phyloP scores from a whole-genome alignment of 2,329 filamentous ascomycete genomes.

The Podosphaera leucotricha region DNA sequence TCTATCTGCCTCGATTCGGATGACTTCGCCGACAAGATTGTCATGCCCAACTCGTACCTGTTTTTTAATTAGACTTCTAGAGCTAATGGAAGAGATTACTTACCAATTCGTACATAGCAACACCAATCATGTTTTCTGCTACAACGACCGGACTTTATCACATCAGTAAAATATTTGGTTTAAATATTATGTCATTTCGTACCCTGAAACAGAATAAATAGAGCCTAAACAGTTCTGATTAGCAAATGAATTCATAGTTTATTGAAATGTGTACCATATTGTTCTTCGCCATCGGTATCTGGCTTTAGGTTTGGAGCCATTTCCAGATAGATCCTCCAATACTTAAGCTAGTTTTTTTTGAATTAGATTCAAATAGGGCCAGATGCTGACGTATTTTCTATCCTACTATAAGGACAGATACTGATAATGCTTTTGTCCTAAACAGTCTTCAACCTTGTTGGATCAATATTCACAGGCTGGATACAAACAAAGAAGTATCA shows the following conservation, averaged over 20 bases:
- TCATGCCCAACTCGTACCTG: slow-evolving; percentile 84
- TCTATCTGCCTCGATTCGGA: slow-evolving; percentile 87
- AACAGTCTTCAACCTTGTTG: no score
- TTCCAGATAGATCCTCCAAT: slow-evolving; percentile 3
- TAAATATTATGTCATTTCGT: slow-evolving; percentile 11
- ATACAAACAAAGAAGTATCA: no score
- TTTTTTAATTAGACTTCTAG: background rate
- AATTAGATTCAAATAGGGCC: no score
- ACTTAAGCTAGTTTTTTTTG: no score
- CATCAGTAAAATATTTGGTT: slow-evolving; percentile 6
- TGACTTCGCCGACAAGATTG: slow-evolving; percentile 85
- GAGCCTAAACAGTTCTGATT: slow-evolving; percentile 20
- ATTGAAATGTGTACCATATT: slow-evolving; percentile 24
- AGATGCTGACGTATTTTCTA: no score
- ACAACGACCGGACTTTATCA: slow-evolving; percentile 64
- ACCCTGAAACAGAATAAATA: slow-evolving; percentile 50
- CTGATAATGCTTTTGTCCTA: no score
- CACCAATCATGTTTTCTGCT: slow-evolving; percentile 94
- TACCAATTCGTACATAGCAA: slow-evolving; percentile 96
- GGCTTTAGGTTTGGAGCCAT: slow-evolving; percentile 20
- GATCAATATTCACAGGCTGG: slow-evolving; percentile 6
- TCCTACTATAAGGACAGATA: no score
- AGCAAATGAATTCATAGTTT: slow-evolving; percentile 4
- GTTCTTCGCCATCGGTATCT: slow-evolving; percentile 23
- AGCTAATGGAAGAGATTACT: background rate